Evolutionary conservation across 1,139 yeast species (phyloP), one percentile per base, ranked within the genome.

Genomic region (Blastobotrys malaysiensis): DNA sequence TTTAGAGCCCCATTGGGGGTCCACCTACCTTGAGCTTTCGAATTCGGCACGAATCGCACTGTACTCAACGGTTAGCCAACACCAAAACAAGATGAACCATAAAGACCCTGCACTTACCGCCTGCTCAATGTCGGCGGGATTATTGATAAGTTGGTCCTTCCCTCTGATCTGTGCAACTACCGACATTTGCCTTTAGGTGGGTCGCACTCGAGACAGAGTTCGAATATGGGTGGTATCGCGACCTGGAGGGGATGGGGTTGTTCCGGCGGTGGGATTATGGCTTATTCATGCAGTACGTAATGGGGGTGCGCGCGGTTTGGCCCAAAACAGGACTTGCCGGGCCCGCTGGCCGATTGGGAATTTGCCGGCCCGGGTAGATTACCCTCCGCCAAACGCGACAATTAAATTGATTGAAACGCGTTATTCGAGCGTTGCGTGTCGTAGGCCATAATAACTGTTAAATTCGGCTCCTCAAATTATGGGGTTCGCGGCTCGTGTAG

Each of bases 21-120:
- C 5, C 9, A 51, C 65, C 13, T 59, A 64, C 68, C 61, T 74
- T 77, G 50, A 77, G 70, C 65, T 78, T 78, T 53, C 79, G 69
- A 48, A 73, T 68, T 45, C 82, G 72, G 59, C 82, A 78, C 1
- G 79, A 73, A 61, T 78, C 82, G 62, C 82, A 78, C 77, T 73
- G 55, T 7, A 24, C 14, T 18, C 2, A 13, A 5, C 9, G 19
- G 20, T 14, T 45, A 21, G 20, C 24, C 22, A 44, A 20, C 24
- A 20, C 20, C 16, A n/a, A n/a, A n/a, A n/a, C n/a, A n/a, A n/a
- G n/a, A n/a, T n/a, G n/a, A n/a, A n/a, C n/a, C n/a, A n/a, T n/a
- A n/a, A n/a, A n/a, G n/a, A n/a, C 11, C 11, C 31, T 26, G 21
- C 18, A 61, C 68, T 45, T 57, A 65, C 68, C 24, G 68, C 68